phyloP scores from a whole-genome alignment of 805 yeast genomes.

The Candida nanaspora region DNA sequence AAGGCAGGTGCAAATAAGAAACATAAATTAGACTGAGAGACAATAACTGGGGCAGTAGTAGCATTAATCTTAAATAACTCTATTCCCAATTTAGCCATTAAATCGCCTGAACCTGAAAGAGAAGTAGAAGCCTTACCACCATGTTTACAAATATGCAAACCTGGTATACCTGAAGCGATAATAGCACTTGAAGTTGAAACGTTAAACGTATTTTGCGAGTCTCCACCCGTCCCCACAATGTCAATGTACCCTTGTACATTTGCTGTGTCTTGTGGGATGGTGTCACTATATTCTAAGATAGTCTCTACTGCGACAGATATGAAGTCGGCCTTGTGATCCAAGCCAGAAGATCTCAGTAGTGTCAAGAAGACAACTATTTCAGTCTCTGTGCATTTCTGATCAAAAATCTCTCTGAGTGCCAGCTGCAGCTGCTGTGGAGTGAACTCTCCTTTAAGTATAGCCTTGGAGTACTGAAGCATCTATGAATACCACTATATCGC shows the following conservation, averaged over 20 bases:
- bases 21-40: slow-evolving; percentile 45
- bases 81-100: slow-evolving; percentile 76
- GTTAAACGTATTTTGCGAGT: slow-evolving; percentile 94
- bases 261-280: slow-evolving; percentile 42
- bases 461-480: slow-evolving; percentile 55
- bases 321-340: slow-evolving; percentile 75
- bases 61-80: slow-evolving; percentile 64
- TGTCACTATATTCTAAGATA: slow-evolving; percentile 55
- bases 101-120: slow-evolving; percentile 88
- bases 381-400: slow-evolving; percentile 47
- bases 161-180: slow-evolving; percentile 77
- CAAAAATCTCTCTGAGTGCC: slow-evolving; percentile 56
- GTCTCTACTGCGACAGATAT: slow-evolving; percentile 84
- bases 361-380: slow-evolving; percentile 78
- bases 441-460: slow-evolving; percentile 46
- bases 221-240: slow-evolving; percentile 99
- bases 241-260: slow-evolving; percentile 58
- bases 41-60: slow-evolving; percentile 50
- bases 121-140: slow-evolving; percentile 98
- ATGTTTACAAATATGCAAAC: slow-evolving; percentile 76
- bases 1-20: slow-evolving; percentile 90
- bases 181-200: slow-evolving; percentile 94
- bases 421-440: slow-evolving; percentile 56
- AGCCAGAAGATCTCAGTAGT: slow-evolving; percentile 60
- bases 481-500: too few species aligned